Conservation (phyloP, 768 basidiomycete genomes). For the Panellus pusillus region DNA sequence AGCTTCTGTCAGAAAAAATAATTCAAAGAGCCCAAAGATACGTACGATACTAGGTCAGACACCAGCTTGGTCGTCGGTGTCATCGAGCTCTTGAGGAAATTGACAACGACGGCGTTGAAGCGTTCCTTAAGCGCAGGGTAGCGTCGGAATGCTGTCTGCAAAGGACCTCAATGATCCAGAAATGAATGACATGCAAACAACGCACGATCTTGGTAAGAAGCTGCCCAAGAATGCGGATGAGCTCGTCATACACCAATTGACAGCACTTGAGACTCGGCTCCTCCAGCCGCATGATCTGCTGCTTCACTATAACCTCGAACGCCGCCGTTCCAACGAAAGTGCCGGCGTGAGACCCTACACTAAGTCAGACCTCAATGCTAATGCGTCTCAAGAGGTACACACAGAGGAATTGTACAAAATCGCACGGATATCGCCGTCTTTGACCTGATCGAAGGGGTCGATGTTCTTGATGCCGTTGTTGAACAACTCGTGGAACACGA, state of each 20-base stretch:
- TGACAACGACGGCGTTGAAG: constrained; percentile 94
- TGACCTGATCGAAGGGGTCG: constrained; percentile 98
- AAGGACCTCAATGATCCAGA: constrained; percentile 5
- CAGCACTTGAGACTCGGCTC: constrained; percentile 94
- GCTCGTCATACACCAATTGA: constrained; percentile 93
- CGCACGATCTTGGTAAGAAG: constrained; percentile 85
- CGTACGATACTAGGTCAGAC: constrained; percentile 85
- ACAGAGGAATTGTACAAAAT: constrained; percentile 98
- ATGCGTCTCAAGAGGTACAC: background rate
- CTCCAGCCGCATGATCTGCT: constrained; percentile 96
- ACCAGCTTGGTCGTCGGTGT: constrained; percentile 93
- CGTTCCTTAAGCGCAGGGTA: constrained; percentile 96
- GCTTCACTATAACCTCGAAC: constrained; percentile 98
- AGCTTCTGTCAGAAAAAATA: background rate
- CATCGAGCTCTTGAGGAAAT: constrained; percentile 96
- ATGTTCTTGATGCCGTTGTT: constrained; percentile 94
- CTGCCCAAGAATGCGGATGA: constrained; percentile 93
- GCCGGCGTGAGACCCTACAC: constrained; percentile 90
- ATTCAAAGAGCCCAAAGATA: constrained; percentile 19
- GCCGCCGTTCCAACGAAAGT: constrained; percentile 96
- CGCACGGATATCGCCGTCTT: constrained; percentile 95
- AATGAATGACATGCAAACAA: background rate
- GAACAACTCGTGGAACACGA: constrained; percentile 98
- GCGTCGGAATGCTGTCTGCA: constrained; percentile 91
- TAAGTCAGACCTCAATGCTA: no score